These are phyloP conservation scores for Zanthoxylum bungeanum DNA, from an alignment of 345 rosid genomes.

Conservation along the genomic window DNA sequence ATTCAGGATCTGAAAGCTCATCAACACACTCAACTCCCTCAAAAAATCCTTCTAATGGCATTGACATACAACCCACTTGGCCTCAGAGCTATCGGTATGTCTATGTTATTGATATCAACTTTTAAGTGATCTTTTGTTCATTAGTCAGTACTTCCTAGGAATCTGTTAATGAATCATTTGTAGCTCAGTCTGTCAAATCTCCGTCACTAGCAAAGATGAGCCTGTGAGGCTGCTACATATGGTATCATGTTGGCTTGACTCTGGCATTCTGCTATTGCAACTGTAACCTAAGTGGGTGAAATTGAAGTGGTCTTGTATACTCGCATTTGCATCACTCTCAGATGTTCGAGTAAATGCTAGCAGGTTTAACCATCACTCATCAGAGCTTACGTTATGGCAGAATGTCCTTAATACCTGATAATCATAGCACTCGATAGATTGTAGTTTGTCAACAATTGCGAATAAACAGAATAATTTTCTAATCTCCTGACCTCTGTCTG, in stretches of 20 bases:
- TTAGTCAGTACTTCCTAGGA: background rate
- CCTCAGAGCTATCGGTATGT: constrained; percentile 73
- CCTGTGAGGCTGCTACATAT: background rate
- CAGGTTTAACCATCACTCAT: background rate
- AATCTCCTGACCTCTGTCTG: background rate
- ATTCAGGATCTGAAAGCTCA: constrained; percentile 32
- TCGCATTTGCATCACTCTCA: background rate
- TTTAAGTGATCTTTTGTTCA: background rate
- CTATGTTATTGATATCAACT: background rate
- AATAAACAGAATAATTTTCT: background rate
- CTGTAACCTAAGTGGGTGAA: background rate
- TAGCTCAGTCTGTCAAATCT: background rate
- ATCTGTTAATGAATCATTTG: background rate
- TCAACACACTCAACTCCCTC: constrained; percentile 6
- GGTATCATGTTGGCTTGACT: background rate
- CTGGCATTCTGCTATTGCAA: background rate
- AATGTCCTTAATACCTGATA: background rate
- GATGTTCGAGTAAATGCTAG: background rate
- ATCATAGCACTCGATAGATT: background rate
- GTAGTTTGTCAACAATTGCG: background rate
- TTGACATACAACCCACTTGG: constrained; percentile 35
- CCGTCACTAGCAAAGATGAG: background rate
- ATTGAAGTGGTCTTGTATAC: too few relatives aligned
- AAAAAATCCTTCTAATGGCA: constrained; percentile 14
- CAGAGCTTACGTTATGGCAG: background rate